Evolutionary conservation across 768 basidiomycete species (phyloP).

Genomic region (Omphalotus guepiniiformis): DNA sequence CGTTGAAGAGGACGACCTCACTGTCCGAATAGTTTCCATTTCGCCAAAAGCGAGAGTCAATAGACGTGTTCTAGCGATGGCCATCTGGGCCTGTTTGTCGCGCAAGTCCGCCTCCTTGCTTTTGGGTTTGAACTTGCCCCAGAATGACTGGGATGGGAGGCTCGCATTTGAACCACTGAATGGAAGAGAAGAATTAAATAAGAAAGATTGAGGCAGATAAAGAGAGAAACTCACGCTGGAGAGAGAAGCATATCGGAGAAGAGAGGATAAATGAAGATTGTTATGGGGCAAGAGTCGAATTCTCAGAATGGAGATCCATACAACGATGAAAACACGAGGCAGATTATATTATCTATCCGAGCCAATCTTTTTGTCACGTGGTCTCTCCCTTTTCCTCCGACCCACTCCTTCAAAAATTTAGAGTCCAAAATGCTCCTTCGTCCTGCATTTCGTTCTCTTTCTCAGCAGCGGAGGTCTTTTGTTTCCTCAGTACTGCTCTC

Average conservation of each 20-base stretch:
- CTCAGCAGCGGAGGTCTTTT: conserved; percentile 28
- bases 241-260: conserved; percentile 64
- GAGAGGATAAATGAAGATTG: conserved; percentile 12
- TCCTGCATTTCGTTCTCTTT: conserved; percentile 6
- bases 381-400: conserved; percentile 1
- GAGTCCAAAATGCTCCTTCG: not conserved
- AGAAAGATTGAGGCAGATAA: conserved; percentile 16
- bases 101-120: conserved; percentile 62
- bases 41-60: conserved; percentile 80
- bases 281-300: conserved; percentile 24
- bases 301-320: conserved; percentile 24
- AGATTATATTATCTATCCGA: conserved; percentile 17
- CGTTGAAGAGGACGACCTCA: conserved; percentile 22
- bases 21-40: conserved; percentile 83
- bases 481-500: conserved; percentile 56
- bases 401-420: too few species aligned
- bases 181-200: conserved; percentile 30
- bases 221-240: conserved; percentile 58
- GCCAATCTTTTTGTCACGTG: not conserved
- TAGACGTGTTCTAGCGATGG: conserved; percentile 68
- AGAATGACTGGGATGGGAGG: conserved; percentile 48
- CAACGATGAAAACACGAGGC: conserved; percentile 64
- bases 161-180: conserved; percentile 60
- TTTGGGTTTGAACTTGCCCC: conserved; percentile 72
- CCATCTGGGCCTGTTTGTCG: conserved; percentile 54